These are phyloP conservation scores for Amanita thiersii DNA, from an alignment of 768 basidiomycete species.

Conservation along the genomic window DNA sequence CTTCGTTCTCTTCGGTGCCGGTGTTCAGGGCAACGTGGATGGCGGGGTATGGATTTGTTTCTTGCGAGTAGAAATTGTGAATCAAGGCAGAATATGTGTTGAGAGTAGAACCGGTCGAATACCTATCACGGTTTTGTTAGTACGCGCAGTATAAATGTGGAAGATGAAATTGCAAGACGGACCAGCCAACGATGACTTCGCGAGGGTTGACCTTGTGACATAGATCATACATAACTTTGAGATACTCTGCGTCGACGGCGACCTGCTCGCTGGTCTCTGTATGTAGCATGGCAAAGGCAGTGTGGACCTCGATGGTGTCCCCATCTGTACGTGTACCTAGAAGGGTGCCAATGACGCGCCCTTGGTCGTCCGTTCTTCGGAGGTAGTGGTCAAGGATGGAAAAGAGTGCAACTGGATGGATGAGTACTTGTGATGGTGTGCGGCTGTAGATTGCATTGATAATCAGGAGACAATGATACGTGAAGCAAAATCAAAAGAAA, in stretches of 20 bases:
- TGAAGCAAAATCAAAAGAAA: constrained; percentile 2
- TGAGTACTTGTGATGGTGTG: constrained; percentile 63
- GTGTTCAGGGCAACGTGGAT: constrained; percentile 91
- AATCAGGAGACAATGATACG: constrained; percentile 5
- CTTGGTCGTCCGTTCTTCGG: constrained; percentile 71
- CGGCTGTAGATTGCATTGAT: constrained; percentile 35
- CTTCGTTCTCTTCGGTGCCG: constrained; percentile 52
- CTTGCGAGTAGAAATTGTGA: constrained; percentile 95
- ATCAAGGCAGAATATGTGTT: constrained; percentile 96
- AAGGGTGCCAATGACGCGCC: constrained; percentile 91
- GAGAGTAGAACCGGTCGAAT: constrained; percentile 84
- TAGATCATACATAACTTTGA: constrained; percentile 87
- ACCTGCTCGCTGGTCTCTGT: constrained; percentile 90
- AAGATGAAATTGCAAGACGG: constrained; percentile 19
- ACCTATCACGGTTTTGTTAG: constrained; percentile 41
- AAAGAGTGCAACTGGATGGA: constrained; percentile 90
- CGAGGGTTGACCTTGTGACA: constrained; percentile 78
- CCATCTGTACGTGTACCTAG: constrained; percentile 71
- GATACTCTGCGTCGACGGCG: constrained; percentile 95
- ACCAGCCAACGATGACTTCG: constrained; percentile 96
- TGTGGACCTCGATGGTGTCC: constrained; percentile 63
- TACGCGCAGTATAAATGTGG: constrained; percentile 3
- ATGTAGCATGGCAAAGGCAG: constrained; percentile 88
- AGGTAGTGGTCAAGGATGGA: constrained; percentile 96
- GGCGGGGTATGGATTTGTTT: constrained; percentile 81